Conservation (phyloP, 2,329 filamentous ascomycete species). For the Claviceps africana region DNA sequence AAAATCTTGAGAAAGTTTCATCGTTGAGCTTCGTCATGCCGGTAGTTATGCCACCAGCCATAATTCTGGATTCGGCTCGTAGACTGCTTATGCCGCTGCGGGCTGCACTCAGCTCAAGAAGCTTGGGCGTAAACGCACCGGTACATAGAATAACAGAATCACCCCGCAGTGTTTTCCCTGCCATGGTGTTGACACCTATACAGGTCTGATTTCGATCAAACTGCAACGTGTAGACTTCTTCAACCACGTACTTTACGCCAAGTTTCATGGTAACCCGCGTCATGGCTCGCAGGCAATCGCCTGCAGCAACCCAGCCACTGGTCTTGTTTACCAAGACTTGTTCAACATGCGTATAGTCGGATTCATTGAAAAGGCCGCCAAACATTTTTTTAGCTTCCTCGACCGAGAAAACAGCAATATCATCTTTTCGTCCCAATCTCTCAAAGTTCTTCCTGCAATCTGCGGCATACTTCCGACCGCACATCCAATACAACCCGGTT, state of each 20-base stretch:
- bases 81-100: constrained; percentile 32
- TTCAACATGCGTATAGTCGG: constrained; percentile 44
- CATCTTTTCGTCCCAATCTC: constrained; percentile 24
- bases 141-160: constrained; percentile 39
- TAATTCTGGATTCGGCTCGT: constrained; percentile 37
- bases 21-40: constrained; percentile 40
- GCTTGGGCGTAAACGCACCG: constrained; percentile 42
- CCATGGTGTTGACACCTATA: constrained; percentile 32
- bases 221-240: constrained; percentile 32
- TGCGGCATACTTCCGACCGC: constrained; percentile 33
- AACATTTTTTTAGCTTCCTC: constrained; percentile 36
- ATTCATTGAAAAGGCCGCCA: constrained; percentile 43
- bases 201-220: constrained; percentile 32
- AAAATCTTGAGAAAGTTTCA: constrained; percentile 28
- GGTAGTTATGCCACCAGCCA: constrained; percentile 45
- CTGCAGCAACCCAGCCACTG: constrained; percentile 51
- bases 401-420: constrained; percentile 29
- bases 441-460: constrained; percentile 40
- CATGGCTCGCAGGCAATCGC: constrained; percentile 39
- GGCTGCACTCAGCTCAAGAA: constrained; percentile 38
- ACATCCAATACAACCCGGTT: constrained; percentile 45
- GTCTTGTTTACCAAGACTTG: constrained; percentile 47
- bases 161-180: constrained; percentile 31
- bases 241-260: constrained; percentile 45
- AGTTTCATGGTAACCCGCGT: constrained; percentile 37